phyloP scores from a whole-genome alignment of 2,329 filamentous ascomycete species.

The Monosporascus ibericus region DNA sequence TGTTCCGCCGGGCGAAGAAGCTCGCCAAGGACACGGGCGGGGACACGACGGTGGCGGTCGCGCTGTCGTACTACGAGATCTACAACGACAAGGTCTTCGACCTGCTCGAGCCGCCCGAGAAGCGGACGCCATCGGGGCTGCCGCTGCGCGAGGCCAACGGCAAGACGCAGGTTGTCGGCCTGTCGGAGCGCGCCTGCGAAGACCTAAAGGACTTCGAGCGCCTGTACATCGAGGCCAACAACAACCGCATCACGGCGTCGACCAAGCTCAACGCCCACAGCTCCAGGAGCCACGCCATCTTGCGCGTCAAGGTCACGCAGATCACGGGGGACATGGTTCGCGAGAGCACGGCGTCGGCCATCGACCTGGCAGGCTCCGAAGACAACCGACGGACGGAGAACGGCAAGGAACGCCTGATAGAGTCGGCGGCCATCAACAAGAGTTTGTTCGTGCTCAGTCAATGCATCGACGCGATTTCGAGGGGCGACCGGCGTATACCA shows the following conservation, averaged over 20 bases:
- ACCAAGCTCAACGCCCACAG: constrained; percentile 93
- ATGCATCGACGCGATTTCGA: constrained; percentile 89
- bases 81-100: constrained; percentile 96
- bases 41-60: constrained; percentile 64
- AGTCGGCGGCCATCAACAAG: constrained; percentile 97
- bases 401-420: constrained; percentile 84
- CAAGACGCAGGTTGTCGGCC: constrained; percentile 79
- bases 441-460: constrained; percentile 90
- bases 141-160: constrained; percentile 78
- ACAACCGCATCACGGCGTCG: constrained; percentile 80
- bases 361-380: constrained; percentile 91
- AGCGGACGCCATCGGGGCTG: constrained; percentile 73
- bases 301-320: constrained; percentile 84
- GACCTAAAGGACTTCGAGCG: constrained; percentile 86
- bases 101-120: constrained; percentile 80
- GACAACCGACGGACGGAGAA: constrained; percentile 94
- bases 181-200: constrained; percentile 76
- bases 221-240: constrained; percentile 86
- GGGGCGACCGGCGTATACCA: constrained; percentile 70
- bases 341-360: constrained; percentile 83
- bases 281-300: constrained; percentile 81
- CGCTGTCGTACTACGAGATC: constrained; percentile 90
- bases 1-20: constrained; percentile 82
- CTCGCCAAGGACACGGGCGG: constrained; percentile 72
- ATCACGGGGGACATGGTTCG: constrained; percentile 60